Base-by-base conservation (phyloP, 164 flowering plant genomes). In the Euptelea pleiosperma region DNA sequence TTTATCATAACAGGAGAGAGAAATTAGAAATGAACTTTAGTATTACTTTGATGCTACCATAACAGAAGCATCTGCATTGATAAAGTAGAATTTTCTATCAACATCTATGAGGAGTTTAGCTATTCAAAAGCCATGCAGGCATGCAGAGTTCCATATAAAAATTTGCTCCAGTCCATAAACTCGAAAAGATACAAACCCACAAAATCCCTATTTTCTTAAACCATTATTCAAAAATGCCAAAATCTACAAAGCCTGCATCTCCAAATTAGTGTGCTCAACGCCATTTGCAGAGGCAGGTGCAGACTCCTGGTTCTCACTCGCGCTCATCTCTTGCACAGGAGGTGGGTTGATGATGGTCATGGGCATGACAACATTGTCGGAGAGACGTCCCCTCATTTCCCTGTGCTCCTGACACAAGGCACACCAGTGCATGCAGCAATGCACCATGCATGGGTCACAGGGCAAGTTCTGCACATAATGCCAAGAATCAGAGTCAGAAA, bases 371-470 rank as follows among this genome's bases (percentile, higher is more conserved):
- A 65, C 28, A 49, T 82, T 73, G n/a, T 90, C 94, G 1, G 97
- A 79, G 8, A 90, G 80, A 30, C 81, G 96, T 2, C 80, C 76
- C 69, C 84, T 88, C 99, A 88, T 86, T 77, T 90, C 97, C 58
- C 98, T 61, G 79, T 93, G 97, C 74, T 93, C 97, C 73, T 93
- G 99, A 70, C 98, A 89, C 58, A 89, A 52, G 3, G 98, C 98
- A 71, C 98, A 89, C 86, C 87, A 84, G 72, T 89, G 96, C 85
- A 87, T 31, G 79, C 93, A 89, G 74, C 96, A 89, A 63, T 93
- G 92, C 49, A 86, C 94, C 79, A 83, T 8, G 71, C 97, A 90
- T 15, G 96, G 99, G 46, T 93, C 99, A 65, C 99, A 93, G 0
- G 97, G 99, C 0, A 97, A 85, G 68, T 90, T 82, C 99, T 93